A percentile compares a stretch with the other conserved stretches of the same genome.
phyloP scores from a whole-genome alignment of 73 alveolate species.

The Paraurostyla sp. region DNA sequence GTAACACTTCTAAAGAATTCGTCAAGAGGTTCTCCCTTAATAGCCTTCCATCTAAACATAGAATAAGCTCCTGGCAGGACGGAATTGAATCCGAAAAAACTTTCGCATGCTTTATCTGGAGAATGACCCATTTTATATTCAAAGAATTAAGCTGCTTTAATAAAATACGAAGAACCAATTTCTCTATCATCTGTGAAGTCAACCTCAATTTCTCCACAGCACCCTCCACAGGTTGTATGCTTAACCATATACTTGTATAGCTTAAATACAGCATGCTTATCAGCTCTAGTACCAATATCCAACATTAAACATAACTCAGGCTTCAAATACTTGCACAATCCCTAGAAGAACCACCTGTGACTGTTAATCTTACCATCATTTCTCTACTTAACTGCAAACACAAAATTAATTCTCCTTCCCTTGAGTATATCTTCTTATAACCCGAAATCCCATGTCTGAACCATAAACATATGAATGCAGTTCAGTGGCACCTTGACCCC shows the following conservation, averaged over 20 bases:
- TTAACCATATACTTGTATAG: constrained; percentile 58
- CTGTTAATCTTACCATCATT: constrained; percentile 75
- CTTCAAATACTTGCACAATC: constrained; percentile 59
- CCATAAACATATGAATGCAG: background rate
- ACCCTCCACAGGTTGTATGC: constrained; percentile 62
- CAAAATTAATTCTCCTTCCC: constrained; percentile 23
- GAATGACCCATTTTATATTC: constrained; percentile 71
- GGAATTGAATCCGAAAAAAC: constrained; percentile 58
- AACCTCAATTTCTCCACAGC: constrained; percentile 78
- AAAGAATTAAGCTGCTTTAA: constrained; percentile 57
- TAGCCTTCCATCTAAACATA: constrained; percentile 71
- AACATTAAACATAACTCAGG: constrained; percentile 66
- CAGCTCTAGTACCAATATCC: constrained; percentile 71
- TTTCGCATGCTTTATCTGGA: constrained; percentile 68
- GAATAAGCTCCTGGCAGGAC: constrained; percentile 80
- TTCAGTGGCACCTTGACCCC: background rate
- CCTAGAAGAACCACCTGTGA: constrained; percentile 75
- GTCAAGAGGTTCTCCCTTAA: constrained; percentile 63
- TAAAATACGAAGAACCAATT: background rate
- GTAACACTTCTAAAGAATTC: constrained; percentile 68
- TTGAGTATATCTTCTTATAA: background rate
- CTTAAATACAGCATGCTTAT: constrained; percentile 37
- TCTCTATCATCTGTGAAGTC: constrained; percentile 42
- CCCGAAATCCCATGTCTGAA: constrained; percentile 41
- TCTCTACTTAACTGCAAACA: constrained; percentile 59